A percentile compares a stretch with the other conserved stretches of the same genome.
Evolutionary conservation across 2,329 filamentous ascomycete genomes (phyloP).

Genomic region (Paecilomyces variotii): DNA sequence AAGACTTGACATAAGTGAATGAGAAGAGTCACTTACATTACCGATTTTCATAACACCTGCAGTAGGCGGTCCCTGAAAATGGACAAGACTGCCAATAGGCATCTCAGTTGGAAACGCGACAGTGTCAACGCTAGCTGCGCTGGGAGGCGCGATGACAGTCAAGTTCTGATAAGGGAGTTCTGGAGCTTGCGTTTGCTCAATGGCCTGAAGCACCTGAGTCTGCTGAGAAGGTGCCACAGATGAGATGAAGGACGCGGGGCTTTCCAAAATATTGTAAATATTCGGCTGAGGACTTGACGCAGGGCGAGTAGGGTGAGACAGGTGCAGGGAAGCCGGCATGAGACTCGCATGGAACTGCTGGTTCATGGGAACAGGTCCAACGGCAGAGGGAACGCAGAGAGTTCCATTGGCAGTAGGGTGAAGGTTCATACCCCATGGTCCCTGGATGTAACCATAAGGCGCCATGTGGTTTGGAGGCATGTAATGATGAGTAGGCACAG

Average conservation of each 20-base stretch:
- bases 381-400: not conserved
- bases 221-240: not conserved
- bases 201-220: not conserved
- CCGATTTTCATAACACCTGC: slow-evolving; percentile 28
- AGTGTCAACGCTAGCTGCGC: slow-evolving; percentile 6
- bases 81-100: slow-evolving; percentile 20
- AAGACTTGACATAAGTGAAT: not conserved
- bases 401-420: not conserved
- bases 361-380: not conserved
- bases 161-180: not conserved
- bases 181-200: not conserved
- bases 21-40: slow-evolving; percentile 22
- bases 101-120: slow-evolving; percentile 13
- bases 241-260: not conserved
- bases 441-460: not conserved
- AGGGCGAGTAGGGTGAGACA: not conserved
- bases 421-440: not conserved
- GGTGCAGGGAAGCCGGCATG: not conserved
- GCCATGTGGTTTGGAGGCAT: not conserved
- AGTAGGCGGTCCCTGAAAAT: slow-evolving; percentile 10
- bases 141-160: not conserved
- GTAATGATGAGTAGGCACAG: not conserved
- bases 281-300: not conserved
- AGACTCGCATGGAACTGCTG: not conserved
- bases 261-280: not conserved